A percentile compares a stretch with the other conserved stretches of the same genome.
These are phyloP conservation scores for Aspergillus bombycis DNA, from an alignment of 2,329 filamentous ascomycete genomes.

Conservation along the genomic window DNA sequence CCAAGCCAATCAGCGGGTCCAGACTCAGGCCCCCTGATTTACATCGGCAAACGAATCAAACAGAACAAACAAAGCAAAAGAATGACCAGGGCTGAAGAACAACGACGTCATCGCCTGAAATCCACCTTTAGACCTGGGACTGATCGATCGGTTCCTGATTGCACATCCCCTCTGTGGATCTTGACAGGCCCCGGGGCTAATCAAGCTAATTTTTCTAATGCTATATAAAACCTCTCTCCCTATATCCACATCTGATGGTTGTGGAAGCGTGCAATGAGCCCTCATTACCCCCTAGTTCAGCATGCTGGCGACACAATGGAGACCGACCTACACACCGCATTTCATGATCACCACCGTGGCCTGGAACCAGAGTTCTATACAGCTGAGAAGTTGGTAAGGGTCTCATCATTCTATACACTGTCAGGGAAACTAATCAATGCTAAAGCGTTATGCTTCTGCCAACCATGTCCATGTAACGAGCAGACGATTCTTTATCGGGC, in stretches of 20 bases:
- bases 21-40: slow-evolving; percentile 8
- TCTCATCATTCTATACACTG: background rate
- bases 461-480: slow-evolving; percentile 65
- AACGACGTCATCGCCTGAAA: slow-evolving; percentile 36
- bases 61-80: slow-evolving; percentile 32
- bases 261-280: slow-evolving; percentile 30
- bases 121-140: background rate
- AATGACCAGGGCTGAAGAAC: slow-evolving; percentile 10
- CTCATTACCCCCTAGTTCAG: slow-evolving; percentile 22
- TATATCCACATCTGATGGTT: background rate
- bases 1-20: slow-evolving; percentile 22
- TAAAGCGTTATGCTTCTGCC: slow-evolving; percentile 62
- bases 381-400: slow-evolving; percentile 55
- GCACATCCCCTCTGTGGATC: slow-evolving; percentile 4
- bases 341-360: slow-evolving; percentile 34
- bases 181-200: background rate
- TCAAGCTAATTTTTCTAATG: background rate
- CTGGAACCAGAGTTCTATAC: slow-evolving; percentile 57
- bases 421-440: slow-evolving; percentile 3
- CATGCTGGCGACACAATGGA: slow-evolving; percentile 26
- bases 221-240: slow-evolving; percentile 7
- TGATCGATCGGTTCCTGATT: slow-evolving; percentile 7
- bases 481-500: slow-evolving; percentile 66
- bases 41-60: slow-evolving; percentile 25
- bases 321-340: slow-evolving; percentile 15